A percentile compares a stretch with the other conserved stretches of the same genome.
phyloP scores from a whole-genome alignment of 805 yeast genomes.

The Wickerhamiella dianesei region DNA sequence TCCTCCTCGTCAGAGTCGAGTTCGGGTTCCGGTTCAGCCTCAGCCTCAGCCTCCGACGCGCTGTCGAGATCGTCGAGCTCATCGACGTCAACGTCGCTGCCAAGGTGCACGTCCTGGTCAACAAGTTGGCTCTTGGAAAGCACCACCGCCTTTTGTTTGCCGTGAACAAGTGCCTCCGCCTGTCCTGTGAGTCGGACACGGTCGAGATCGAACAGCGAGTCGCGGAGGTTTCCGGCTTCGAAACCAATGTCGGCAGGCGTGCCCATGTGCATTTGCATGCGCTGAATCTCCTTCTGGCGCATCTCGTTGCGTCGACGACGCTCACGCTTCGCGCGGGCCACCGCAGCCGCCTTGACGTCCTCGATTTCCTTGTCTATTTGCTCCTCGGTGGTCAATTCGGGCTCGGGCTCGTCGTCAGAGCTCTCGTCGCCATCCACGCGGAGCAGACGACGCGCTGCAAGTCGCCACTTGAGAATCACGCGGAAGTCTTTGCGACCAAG shows the following conservation, averaged over 20 bases:
- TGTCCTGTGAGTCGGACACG: conserved; percentile 83
- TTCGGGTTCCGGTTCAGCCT: conserved; percentile 15
- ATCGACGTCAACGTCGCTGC: conserved; percentile 26
- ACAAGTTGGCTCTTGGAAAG: conserved; percentile 1
- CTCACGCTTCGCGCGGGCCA: conserved; percentile 59
- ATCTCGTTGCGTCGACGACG: conserved; percentile 68
- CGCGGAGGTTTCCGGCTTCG: conserved; percentile 74
- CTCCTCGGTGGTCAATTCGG: conserved; percentile 66
- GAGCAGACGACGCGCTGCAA: conserved; percentile 63
- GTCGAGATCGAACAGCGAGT: conserved; percentile 66
- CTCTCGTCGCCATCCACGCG: conserved; percentile 49
- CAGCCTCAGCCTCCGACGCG: conserved; percentile 18
- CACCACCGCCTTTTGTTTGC: conserved; percentile 39
- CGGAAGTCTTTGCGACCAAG: conserved; percentile 91
- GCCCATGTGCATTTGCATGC: conserved; percentile 94
- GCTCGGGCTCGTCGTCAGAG: conserved; percentile 40
- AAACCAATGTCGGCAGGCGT: conserved; percentile 87
- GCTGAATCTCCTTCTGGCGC: conserved; percentile 72
- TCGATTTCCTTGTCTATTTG: conserved; percentile 75
- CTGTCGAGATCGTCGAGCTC: conserved; percentile 27
- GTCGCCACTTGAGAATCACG: conserved; percentile 72
- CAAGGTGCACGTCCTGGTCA: conserved; percentile 16
- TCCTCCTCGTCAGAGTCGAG: conserved; percentile 30
- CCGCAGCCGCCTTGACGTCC: conserved; percentile 56
- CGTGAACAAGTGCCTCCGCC: conserved; percentile 55